Evolutionary conservation across 2,329 filamentous ascomycete genomes (phyloP), one percentile per base, ranked within the genome.

Genomic region (Bipolaris victoriae): DNA sequence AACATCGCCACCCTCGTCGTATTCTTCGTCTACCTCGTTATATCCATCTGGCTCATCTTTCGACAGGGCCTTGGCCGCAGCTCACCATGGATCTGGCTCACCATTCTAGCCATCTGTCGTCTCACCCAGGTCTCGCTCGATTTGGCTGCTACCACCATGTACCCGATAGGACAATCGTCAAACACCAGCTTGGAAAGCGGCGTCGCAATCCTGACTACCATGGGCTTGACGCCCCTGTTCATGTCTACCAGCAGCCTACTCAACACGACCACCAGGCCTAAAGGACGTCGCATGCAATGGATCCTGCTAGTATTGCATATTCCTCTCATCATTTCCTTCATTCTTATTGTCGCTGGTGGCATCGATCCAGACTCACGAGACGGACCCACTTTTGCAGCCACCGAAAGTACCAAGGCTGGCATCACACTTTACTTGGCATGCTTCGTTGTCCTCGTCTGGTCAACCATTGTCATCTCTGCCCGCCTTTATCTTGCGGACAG

Each of bases 221-320:
- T 75, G 57, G 68, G 71, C 2, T 64, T 75, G 48, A 75, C 73
- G 26, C 72, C 73, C 13, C 55, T 75, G 52, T 75, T 75, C 55
- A 74, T 75, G 73, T 60, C 71, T 4, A 75, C 73, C 7, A 63
- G 67, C 52, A 72, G 68, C 52, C 60, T 75, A 16, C 68, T 75
- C 51, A 75, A 75, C 58, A 61, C 69, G 5, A 75, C 72, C 1
- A 66, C 68, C 5, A 60, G 68, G 41, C 73, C 73, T 10, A 75
- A 75, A 52, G 73, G 73, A 41, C 64, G 73, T 29, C 69, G 72
- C 41, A 75, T 75, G 73, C 73, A 75, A 63, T 75, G 73, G 73
- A 69, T 75, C 49, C 63, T 75, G 31, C 60, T 75, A 9, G 61
- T 71, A 16, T 58, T 73, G 1, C 69, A 75, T 45, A 61, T 75